Conservation (phyloP, 2,329 filamentous ascomycete genomes). For the Fusarium solani-melongenae region DNA sequence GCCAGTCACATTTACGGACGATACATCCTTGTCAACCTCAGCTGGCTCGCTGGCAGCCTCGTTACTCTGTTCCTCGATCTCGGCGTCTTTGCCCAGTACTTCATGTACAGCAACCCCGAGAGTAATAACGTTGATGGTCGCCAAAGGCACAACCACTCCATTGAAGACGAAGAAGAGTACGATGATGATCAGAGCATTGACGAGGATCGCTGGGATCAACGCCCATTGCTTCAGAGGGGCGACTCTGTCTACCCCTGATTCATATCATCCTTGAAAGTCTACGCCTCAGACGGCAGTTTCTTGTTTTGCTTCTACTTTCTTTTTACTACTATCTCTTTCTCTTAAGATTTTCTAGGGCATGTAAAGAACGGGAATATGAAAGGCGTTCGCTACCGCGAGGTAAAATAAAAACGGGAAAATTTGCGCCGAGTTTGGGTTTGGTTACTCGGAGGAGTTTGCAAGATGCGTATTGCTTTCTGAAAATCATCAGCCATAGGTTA, state of each 20-base stretch:
- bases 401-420: slow-evolving; percentile 20
- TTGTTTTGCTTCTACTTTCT: slow-evolving; percentile 26
- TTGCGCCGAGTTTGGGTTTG: slow-evolving; percentile 3
- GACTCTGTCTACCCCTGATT: slow-evolving; percentile 44
- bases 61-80: slow-evolving; percentile 88
- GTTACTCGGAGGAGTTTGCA: slow-evolving; percentile 9
- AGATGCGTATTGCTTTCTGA: not conserved
- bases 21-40: slow-evolving; percentile 90
- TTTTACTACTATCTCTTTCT: slow-evolving; percentile 18
- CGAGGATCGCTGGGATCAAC: slow-evolving; percentile 52
- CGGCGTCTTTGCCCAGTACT: slow-evolving; percentile 91
- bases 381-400: slow-evolving; percentile 30
- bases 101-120: slow-evolving; percentile 74
- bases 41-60: slow-evolving; percentile 89
- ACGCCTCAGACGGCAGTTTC: slow-evolving; percentile 20
- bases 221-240: slow-evolving; percentile 50
- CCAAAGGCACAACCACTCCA: slow-evolving; percentile 11
- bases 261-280: not conserved
- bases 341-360: slow-evolving; percentile 7
- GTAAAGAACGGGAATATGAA: slow-evolving; percentile 18
- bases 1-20: slow-evolving; percentile 73
- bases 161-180: slow-evolving; percentile 44
- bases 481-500: not conserved
- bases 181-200: slow-evolving; percentile 40
- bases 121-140: slow-evolving; percentile 37